Evolutionary conservation across 495 filamentous ascomycete genomes (phyloP).

Genomic region (Clavariopsis aquatica): DNA sequence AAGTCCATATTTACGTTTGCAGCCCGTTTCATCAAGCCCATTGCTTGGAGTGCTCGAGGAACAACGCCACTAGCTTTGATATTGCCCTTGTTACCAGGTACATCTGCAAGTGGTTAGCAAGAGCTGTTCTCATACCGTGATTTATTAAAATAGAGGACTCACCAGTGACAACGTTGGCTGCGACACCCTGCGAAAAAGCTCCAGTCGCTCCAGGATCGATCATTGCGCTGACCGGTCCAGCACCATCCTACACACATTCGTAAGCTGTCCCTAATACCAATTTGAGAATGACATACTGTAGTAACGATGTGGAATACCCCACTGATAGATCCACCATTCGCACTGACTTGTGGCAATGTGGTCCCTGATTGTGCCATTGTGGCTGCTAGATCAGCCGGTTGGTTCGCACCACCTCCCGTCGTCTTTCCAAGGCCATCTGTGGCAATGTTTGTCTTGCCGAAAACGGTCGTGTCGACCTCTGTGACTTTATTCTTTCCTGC

Average conservation of each 20-base stretch:
- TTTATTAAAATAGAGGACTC: neutral
- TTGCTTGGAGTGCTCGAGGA: neutral
- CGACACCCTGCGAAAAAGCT: constrained; percentile 5
- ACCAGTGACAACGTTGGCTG: constrained; percentile 16
- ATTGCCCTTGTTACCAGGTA: constrained; percentile 18
- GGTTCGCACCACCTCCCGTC: constrained; percentile 7
- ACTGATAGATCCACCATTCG: constrained; percentile 1
- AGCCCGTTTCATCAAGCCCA: constrained; percentile 11
- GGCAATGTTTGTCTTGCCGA: constrained; percentile 10
- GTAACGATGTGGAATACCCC: constrained; percentile 22
- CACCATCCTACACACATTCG: constrained; percentile 7
- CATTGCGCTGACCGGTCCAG: constrained; percentile 13
- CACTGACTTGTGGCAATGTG: constrained; percentile 16
- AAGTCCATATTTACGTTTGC: constrained; percentile 21
- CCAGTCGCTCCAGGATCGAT: constrained; percentile 14
- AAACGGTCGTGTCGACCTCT: constrained; percentile 23
- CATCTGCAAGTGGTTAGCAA: neutral
- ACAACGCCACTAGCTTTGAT: constrained; percentile 10
- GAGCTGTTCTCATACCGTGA: neutral
- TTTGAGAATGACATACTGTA: constrained; percentile 2
- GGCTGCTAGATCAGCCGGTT: constrained; percentile 9
- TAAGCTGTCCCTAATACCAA: neutral
- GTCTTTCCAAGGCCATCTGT: constrained; percentile 22
- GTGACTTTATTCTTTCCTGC: constrained; percentile 9
- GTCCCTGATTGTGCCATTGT: constrained; percentile 3